phyloP scores from a whole-genome alignment of 2,329 filamentous ascomycete species.

The Ascochyta lentis region DNA sequence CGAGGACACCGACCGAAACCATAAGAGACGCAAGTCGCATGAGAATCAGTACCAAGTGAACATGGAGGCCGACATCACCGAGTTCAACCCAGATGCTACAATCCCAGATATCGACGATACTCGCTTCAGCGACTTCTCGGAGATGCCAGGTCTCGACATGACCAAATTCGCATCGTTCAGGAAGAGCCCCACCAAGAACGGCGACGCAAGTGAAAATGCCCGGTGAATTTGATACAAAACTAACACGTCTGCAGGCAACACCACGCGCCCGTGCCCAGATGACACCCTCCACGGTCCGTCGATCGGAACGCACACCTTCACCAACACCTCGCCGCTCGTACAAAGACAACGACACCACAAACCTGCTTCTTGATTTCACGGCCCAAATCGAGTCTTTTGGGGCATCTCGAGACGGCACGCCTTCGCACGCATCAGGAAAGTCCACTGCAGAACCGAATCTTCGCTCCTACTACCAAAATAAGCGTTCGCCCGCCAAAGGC shows the following conservation, averaged over 20 bases:
- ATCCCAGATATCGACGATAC: constrained; percentile 66
- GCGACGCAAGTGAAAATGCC: constrained; percentile 24
- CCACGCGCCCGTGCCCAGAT: constrained; percentile 47
- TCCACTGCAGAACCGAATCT: constrained; percentile 60
- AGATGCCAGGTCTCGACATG: constrained; percentile 77
- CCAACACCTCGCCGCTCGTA: constrained; percentile 62
- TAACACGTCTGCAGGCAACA: constrained; percentile 32
- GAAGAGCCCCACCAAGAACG: constrained; percentile 51
- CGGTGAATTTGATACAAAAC: neutral
- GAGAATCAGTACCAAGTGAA: constrained; percentile 32
- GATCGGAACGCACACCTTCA: constrained; percentile 53
- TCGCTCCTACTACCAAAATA: constrained; percentile 42
- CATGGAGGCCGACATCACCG: constrained; percentile 35
- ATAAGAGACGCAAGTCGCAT: constrained; percentile 31
- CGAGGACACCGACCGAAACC: constrained; percentile 30
- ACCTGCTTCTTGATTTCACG: constrained; percentile 85
- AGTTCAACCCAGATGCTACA: constrained; percentile 42
- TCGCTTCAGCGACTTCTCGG: constrained; percentile 87
- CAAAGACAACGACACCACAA: constrained; percentile 68
- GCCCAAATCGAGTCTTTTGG: constrained; percentile 71
- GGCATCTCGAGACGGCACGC: constrained; percentile 49
- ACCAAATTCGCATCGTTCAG: constrained; percentile 80
- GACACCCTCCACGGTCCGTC: constrained; percentile 60
- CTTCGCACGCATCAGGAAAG: constrained; percentile 53
- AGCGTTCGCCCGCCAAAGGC: constrained; percentile 43